phyloP scores from a whole-genome alignment of 352 stramenopile genomes.

The Phytophthora hybrid region DNA sequence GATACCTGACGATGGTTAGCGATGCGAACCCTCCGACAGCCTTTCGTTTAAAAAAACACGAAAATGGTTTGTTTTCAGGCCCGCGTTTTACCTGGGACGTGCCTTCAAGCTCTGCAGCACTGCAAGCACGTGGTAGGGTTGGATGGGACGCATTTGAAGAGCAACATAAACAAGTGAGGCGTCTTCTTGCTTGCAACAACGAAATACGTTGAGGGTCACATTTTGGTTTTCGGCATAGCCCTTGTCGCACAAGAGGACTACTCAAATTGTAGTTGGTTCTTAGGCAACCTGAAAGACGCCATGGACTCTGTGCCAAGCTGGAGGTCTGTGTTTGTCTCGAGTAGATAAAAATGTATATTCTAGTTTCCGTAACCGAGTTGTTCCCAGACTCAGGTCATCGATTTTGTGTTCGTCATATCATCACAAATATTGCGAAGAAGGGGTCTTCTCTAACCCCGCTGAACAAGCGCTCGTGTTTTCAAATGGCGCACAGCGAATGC shows the following conservation, averaged over 20 bases:
- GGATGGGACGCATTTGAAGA: constrained; percentile 9
- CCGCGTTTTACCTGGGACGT: background rate
- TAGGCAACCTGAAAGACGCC: background rate
- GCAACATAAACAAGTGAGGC: constrained; percentile 10
- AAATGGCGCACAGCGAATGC: too few species aligned
- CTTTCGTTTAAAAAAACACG: too few species aligned
- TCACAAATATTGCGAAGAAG: constrained; percentile 8
- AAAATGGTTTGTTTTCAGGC: too few species aligned
- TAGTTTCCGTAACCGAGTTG: constrained; percentile 1
- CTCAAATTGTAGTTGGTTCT: constrained; percentile 3
- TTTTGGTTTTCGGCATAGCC: constrained; percentile 1
- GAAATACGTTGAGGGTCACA: constrained; percentile 8
- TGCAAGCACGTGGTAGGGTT: constrained; percentile 3
- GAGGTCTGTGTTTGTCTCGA: background rate
- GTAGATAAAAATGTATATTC: constrained; percentile 9
- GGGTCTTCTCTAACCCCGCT: too few species aligned
- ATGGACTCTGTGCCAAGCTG: background rate
- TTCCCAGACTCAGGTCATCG: constrained; percentile 4
- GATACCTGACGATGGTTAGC: background rate
- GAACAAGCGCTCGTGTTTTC: too few species aligned
- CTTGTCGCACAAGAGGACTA: constrained; percentile 6
- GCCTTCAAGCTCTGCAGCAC: background rate
- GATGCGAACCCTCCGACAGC: background rate
- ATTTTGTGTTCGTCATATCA: constrained; percentile 14
- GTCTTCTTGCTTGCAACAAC: constrained; percentile 4